Base-by-base conservation (phyloP, 2,329 filamentous ascomycete genomes). In the Coniella vitis region DNA sequence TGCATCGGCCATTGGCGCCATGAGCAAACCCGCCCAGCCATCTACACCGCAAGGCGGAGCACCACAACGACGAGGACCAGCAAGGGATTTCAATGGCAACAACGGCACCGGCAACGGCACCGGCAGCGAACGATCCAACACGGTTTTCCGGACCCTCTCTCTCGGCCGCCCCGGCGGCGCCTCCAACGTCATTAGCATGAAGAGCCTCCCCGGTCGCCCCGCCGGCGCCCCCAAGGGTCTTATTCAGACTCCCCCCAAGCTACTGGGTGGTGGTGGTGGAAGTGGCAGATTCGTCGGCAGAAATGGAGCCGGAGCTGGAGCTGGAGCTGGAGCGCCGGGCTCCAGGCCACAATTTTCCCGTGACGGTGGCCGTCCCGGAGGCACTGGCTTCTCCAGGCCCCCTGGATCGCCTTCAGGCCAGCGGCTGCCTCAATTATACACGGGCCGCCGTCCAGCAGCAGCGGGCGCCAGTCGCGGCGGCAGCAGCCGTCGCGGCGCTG, bases 1-100 rank as follows among this genome's bases (percentile, higher is more conserved):
- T 20, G 52, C 52, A 36, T 54, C 52, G 4, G 49, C 49, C 41
- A 42, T 54, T 16, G 43, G 52, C 22, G 45, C 46, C 41, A 41
- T 52, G 45, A 48, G 45, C 38, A 37, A 36, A 12, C 43, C 48
- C 4, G n/a, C 20, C 16, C 29, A 19, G 21, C 4, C 38, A 10
- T 16, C n/a, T 10, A 8, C 42, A 17, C 37, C 46, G 21, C 16
- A 38, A 17, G 9, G 5, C 13, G 14, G 43, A 19, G 39, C 34
- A 13, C 7, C 17, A 22, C 19, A 9, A 25, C 16, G 43, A 5
- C 9, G 19, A 13, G 1, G 22, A 12, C 13, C 12, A 13, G 3
- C 45, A 21, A 20, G 29, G 22, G 22, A 38, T 5, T 16, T 3
- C 19, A 4, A 17, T 14, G 9, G 12, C 20, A 20, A 21, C 25